Percentiles rank a stretch among this genome's conserved stretches.
Conservation (phyloP, 352 stramenopile species). For the Peronosclerospora sorghi region DNA sequence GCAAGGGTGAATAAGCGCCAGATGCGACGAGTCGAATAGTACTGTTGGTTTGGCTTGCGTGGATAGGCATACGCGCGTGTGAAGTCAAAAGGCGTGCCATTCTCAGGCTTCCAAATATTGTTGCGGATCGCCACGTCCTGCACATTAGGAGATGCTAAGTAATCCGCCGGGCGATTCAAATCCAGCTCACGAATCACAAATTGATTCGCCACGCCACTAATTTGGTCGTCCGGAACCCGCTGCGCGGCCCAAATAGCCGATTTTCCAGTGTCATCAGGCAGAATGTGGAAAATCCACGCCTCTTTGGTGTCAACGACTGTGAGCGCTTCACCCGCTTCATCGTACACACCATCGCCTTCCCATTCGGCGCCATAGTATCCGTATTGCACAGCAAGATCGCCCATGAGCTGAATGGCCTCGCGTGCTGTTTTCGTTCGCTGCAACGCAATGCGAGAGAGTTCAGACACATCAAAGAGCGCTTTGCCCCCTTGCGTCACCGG, state of each 20-base stretch:
- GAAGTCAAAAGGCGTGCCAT: conserved; percentile 79
- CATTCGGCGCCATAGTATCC: conserved; percentile 89
- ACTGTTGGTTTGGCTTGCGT: conserved; percentile 42
- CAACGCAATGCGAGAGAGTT: conserved; percentile 84
- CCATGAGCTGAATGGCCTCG: conserved; percentile 86
- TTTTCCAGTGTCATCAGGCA: conserved; percentile 87
- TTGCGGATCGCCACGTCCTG: conserved; percentile 80
- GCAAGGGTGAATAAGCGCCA: conserved; percentile 85
- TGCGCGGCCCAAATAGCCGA: conserved; percentile 91
- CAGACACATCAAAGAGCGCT: conserved; percentile 82
- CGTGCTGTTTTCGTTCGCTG: conserved; percentile 72
- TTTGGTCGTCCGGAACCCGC: conserved; percentile 80
- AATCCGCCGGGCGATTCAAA: conserved; percentile 61
- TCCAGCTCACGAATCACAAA: conserved; percentile 90
- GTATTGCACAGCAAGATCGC: conserved; percentile 85
- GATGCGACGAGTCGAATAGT: conserved; percentile 84
- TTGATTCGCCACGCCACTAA: conserved; percentile 86
- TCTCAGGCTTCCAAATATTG: conserved; percentile 56
- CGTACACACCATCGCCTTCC: conserved; percentile 45
- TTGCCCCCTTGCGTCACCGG: conserved; percentile 56
- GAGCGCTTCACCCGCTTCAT: conserved; percentile 84
- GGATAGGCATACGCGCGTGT: conserved; percentile 70
- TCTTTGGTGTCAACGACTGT: conserved; percentile 86
- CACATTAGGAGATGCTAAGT: conserved; percentile 85
- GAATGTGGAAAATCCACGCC: conserved; percentile 93